Percentiles rank a stretch among this genome's conserved stretches.
These are phyloP conservation scores for Vitis hybrid DNA, from an alignment of 177 flowering plant genomes.

Conservation along the genomic window DNA sequence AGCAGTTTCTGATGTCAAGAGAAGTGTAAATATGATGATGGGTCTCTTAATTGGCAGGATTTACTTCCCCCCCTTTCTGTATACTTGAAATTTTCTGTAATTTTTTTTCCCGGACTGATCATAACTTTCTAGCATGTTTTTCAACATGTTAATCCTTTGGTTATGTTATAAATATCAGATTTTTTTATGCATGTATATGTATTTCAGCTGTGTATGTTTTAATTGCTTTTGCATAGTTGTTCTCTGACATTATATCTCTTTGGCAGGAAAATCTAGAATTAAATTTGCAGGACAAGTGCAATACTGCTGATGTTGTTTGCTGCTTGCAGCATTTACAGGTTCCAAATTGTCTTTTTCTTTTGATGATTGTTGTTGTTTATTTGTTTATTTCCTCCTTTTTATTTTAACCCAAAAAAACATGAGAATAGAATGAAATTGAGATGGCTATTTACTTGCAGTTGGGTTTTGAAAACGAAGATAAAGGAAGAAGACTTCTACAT, in stretches of 20 bases:
- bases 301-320: constrained; percentile 73
- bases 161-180: too few species aligned
- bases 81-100: too few species aligned
- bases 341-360: background rate
- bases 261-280: constrained; percentile 64
- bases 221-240: background rate
- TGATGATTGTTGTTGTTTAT: background rate
- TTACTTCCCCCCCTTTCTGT: too few species aligned
- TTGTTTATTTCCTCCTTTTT: constrained; percentile 1
- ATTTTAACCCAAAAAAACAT: background rate
- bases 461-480: constrained; percentile 88
- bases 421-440: too few species aligned
- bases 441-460: constrained; percentile 44
- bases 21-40: too few species aligned
- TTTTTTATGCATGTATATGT: too few species aligned
- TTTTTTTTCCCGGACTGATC: too few species aligned
- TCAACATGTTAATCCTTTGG: too few species aligned
- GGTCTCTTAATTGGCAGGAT: too few species aligned
- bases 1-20: too few species aligned
- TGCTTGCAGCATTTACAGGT: constrained; percentile 98
- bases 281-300: constrained; percentile 55
- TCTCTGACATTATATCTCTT: constrained; percentile 9
- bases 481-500: constrained; percentile 73
- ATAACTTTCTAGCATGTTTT: too few species aligned
- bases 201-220: too few species aligned